Conservation (phyloP, 495 filamentous ascomycete genomes). For the Entonaema liquescens region DNA sequence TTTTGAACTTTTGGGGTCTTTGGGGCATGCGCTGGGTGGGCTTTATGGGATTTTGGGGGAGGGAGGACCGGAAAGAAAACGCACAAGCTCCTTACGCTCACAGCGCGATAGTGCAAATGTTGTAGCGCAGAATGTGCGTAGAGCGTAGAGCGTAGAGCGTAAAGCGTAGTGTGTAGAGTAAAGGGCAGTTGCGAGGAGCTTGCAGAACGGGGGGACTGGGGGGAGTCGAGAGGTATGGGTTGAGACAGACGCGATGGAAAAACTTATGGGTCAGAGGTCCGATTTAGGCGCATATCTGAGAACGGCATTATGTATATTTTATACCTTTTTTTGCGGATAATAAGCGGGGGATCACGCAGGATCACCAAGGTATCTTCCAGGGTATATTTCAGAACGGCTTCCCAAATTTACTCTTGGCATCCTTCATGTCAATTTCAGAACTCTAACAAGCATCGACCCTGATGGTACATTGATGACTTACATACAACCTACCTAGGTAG, state of each 20-base stretch:
- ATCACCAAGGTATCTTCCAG: conserved; percentile 5
- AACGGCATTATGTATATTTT: conserved; percentile 30
- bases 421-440: conserved; percentile 39
- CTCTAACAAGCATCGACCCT: conserved; percentile 28
- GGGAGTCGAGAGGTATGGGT: conserved; percentile 36
- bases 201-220: conserved; percentile 33
- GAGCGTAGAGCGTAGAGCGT: too few species aligned
- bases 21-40: background rate
- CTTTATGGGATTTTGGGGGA: background rate
- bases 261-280: conserved; percentile 35
- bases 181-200: conserved; percentile 27
- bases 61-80: background rate
- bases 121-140: conserved; percentile 3
- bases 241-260: conserved; percentile 36
- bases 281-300: conserved; percentile 46
- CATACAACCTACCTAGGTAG: background rate
- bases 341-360: background rate
- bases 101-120: background rate
- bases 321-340: background rate
- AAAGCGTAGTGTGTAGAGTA: too few species aligned
- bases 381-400: conserved; percentile 30
- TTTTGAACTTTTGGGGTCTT: conserved; percentile 14
- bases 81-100: background rate
- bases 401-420: conserved; percentile 33
- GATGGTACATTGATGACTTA: conserved; percentile 16